Percentiles rank a stretch among this genome's conserved stretches.
phyloP scores from a whole-genome alignment of 768 basidiomycete genomes.

The Favolaschia claudopus region DNA sequence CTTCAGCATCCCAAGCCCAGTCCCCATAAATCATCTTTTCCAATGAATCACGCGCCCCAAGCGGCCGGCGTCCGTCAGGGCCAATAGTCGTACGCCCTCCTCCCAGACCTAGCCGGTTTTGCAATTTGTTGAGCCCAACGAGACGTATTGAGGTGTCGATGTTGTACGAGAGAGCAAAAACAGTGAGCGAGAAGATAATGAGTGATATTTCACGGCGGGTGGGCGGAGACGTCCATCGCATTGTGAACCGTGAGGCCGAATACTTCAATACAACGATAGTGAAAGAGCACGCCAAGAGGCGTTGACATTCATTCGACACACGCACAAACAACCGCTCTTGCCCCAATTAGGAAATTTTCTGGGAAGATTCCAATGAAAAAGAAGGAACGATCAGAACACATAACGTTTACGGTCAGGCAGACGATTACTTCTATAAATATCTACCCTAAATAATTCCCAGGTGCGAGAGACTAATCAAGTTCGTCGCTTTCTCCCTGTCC shows the following conservation, averaged over 20 bases:
- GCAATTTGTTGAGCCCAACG: slow-evolving; percentile 52
- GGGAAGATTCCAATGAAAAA: no score
- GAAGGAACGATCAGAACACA: slow-evolving; percentile 8
- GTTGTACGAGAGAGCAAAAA: slow-evolving; percentile 79
- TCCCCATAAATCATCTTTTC: slow-evolving; percentile 73
- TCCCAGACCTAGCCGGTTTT: slow-evolving; percentile 48
- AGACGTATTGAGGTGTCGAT: slow-evolving; percentile 68
- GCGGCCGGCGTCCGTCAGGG: slow-evolving; percentile 56
- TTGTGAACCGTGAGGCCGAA: slow-evolving; percentile 28
- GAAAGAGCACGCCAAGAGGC: background rate
- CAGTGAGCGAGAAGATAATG: slow-evolving; percentile 66
- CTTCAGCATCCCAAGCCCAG: slow-evolving; percentile 70
- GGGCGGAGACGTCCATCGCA: slow-evolving; percentile 72
- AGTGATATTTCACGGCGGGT: slow-evolving; percentile 78
- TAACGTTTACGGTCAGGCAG: background rate
- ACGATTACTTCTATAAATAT: background rate
- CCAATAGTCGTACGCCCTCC: slow-evolving; percentile 44
- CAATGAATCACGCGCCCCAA: slow-evolving; percentile 61
- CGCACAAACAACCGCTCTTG: slow-evolving; percentile 1
- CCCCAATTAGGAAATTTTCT: slow-evolving; percentile 2
- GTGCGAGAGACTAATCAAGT: background rate
- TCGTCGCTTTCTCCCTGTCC: slow-evolving; percentile 17
- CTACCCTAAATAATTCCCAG: background rate
- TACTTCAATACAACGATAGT: background rate
- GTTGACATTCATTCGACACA: background rate